Conservation (phyloP, 2,329 filamentous ascomycete genomes). For the Fusarium sp. region DNA sequence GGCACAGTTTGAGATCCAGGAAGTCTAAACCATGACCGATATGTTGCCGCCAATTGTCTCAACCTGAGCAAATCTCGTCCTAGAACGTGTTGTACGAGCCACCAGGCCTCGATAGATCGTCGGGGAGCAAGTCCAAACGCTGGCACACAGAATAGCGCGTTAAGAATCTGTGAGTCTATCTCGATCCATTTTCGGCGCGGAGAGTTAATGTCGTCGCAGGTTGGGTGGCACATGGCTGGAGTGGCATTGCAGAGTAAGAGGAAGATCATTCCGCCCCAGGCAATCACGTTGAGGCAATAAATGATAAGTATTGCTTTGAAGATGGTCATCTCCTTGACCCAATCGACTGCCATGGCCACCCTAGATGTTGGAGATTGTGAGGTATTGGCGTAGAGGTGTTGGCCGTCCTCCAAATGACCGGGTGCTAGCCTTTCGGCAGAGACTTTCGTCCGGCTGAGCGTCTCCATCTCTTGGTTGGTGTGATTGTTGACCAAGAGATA, state of each 20-base stretch:
- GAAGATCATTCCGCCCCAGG: background rate
- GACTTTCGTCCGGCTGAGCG: background rate
- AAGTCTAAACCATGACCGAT: background rate
- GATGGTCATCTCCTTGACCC: background rate
- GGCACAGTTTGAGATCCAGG: background rate
- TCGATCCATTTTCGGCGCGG: conserved; percentile 85
- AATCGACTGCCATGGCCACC: background rate
- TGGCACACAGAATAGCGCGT: conserved; percentile 86
- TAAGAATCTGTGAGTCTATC: conserved; percentile 81
- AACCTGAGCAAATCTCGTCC: background rate
- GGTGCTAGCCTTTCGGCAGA: background rate
- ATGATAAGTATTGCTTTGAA: background rate
- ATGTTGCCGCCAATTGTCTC: background rate
- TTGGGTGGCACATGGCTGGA: background rate
- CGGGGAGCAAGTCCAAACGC: conserved; percentile 86
- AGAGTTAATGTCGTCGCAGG: conserved; percentile 73
- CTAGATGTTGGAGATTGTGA: background rate
- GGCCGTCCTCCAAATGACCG: background rate
- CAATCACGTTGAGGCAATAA: background rate
- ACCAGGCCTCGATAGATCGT: conserved; percentile 74
- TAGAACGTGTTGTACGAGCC: background rate
- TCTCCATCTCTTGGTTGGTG: background rate
- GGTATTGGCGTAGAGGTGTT: background rate
- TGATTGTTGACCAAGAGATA: background rate
- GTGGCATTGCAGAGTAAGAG: background rate